These are phyloP conservation scores for Scalesia atractyloides DNA, from an alignment of 129 eudicot species.

Conservation along the genomic window DNA sequence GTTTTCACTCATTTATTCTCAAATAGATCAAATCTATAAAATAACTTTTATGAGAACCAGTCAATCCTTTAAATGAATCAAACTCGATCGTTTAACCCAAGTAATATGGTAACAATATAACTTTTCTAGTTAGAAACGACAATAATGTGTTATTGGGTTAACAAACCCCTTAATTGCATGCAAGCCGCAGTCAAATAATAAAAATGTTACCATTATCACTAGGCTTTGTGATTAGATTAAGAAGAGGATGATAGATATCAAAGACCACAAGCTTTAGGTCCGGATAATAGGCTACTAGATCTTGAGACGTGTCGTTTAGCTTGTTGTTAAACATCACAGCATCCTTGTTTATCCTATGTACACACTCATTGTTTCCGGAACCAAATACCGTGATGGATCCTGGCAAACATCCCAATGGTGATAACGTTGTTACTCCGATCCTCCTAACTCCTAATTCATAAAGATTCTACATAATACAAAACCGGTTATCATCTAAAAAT, in stretches of 20 bases:
- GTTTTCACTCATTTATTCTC: too few species aligned
- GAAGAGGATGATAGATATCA: constrained; percentile 72
- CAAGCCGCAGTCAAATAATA: neutral
- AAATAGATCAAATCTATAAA: too few species aligned
- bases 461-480: constrained; percentile 43
- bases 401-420: constrained; percentile 85
- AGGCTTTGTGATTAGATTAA: constrained; percentile 50
- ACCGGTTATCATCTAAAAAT: neutral
- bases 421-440: constrained; percentile 73
- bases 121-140: too few species aligned
- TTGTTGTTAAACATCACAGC: constrained; percentile 63
- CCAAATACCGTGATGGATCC: constrained; percentile 81
- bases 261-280: constrained; percentile 71
- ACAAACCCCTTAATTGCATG: neutral
- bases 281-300: constrained; percentile 32
- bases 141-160: too few species aligned
- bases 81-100: too few species aligned
- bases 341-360: constrained; percentile 49
- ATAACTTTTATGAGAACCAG: too few species aligned
- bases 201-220: neutral
- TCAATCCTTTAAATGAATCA: too few species aligned
- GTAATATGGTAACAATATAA: too few species aligned
- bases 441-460: constrained; percentile 63
- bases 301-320: constrained; percentile 56
- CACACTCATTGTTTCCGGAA: constrained; percentile 55